Conservation (phyloP, 345 rosid species). For the Corchorus capsularis region DNA sequence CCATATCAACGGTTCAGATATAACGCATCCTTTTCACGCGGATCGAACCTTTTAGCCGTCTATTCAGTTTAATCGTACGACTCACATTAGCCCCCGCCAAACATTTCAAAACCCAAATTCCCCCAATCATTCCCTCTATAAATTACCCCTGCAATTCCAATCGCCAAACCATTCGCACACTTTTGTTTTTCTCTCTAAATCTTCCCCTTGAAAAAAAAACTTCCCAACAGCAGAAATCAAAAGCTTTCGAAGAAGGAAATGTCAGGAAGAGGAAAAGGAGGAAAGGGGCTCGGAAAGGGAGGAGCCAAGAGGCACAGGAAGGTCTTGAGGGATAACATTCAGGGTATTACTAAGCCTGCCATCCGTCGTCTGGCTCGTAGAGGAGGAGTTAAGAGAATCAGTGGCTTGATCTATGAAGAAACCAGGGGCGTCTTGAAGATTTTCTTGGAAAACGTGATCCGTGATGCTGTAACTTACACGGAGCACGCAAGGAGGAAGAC, state of each 20-base stretch:
- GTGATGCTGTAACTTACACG: conserved; percentile 22
- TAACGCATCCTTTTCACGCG: neutral
- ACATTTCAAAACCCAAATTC: neutral
- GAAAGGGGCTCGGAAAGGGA: conserved; percentile 24
- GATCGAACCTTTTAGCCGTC: neutral
- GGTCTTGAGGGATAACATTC: conserved; percentile 23
- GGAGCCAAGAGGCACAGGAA: conserved; percentile 29
- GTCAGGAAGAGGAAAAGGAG: conserved; percentile 25
- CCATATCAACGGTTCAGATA: neutral
- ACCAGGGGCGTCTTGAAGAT: conserved; percentile 25
- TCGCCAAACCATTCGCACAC: fast-evolving
- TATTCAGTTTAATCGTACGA: neutral
- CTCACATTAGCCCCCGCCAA: neutral
- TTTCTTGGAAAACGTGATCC: conserved; percentile 24
- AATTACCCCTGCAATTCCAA: neutral
- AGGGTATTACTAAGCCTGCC: conserved; percentile 17
- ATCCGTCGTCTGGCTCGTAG: conserved; percentile 26
- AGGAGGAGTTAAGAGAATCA: conserved; percentile 24
- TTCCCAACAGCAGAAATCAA: conserved; percentile 29
- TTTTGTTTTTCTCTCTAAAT: fast-evolving
- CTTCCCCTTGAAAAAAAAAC: too few species aligned
- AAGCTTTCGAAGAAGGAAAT: neutral
- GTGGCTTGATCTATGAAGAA: conserved; percentile 25
- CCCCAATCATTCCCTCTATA: neutral
- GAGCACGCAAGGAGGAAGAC: conserved; percentile 26